Conservation (phyloP, 208 protist species). For the Endotrypanum monterogeii region DNA sequence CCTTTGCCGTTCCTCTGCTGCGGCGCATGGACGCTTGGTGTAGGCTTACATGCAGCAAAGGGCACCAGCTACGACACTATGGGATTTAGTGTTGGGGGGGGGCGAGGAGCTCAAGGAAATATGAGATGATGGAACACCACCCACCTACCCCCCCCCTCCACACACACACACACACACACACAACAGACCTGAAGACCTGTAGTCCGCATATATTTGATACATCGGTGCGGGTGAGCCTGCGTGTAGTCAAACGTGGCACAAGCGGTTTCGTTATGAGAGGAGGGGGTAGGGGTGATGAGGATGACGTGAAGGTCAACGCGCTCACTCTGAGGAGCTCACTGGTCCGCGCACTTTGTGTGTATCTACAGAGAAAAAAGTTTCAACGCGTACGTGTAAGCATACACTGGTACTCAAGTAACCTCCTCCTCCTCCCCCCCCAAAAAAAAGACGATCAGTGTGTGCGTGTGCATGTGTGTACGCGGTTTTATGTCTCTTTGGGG, state of each 20-base stretch:
- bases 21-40: background rate
- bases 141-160: too few relatives aligned
- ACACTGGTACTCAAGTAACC: background rate
- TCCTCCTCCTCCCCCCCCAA: too few relatives aligned
- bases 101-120: background rate
- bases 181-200: too few relatives aligned
- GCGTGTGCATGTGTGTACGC: too few relatives aligned
- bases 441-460: background rate
- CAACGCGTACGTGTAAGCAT: background rate
- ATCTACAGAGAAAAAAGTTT: background rate
- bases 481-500: too few relatives aligned
- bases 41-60: background rate
- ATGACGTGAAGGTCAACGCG: background rate
- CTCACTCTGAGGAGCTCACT: background rate
- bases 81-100: too few relatives aligned
- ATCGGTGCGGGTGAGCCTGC: background rate
- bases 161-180: background rate
- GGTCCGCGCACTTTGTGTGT: background rate
- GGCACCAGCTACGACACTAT: background rate
- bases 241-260: background rate
- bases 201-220: too few relatives aligned
- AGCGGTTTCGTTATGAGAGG: background rate
- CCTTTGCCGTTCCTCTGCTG: background rate
- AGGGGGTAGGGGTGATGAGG: background rate
- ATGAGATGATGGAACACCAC: background rate